Conservation (phyloP, 306 rosid genomes). For the Lagenaria siceraria region DNA sequence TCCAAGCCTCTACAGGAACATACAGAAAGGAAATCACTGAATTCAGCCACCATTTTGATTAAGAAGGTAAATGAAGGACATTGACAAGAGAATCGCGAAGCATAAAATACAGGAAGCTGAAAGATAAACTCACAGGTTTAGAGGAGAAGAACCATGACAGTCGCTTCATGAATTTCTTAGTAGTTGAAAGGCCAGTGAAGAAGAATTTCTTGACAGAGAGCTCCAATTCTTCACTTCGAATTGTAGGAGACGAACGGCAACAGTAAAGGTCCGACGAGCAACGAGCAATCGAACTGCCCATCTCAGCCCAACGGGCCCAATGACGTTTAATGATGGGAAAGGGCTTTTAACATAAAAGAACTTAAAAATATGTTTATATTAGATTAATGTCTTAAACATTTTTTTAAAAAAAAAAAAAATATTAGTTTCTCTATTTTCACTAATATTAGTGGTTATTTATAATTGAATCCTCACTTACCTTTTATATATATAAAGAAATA, state of each 20-base stretch:
- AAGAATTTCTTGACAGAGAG: background rate
- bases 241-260: background rate
- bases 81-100: background rate
- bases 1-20: constrained; percentile 40
- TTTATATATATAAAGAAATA: too few species aligned
- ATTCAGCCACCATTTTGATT: background rate
- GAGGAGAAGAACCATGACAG: constrained; percentile 18
- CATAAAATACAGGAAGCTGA: background rate
- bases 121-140: constrained; percentile 7
- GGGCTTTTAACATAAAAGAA: too few species aligned
- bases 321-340: background rate
- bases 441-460: too few species aligned
- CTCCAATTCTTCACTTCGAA: background rate
- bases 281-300: background rate
- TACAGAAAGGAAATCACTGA: background rate
- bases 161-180: constrained; percentile 19
- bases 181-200: background rate
- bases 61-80: background rate
- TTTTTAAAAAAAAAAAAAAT: too few species aligned
- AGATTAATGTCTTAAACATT: too few species aligned
- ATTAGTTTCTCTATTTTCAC: too few species aligned
- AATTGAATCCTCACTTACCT: too few species aligned
- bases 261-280: background rate
- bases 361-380: too few species aligned
- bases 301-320: background rate